Evolutionary conservation across 2,329 filamentous ascomycete species (phyloP).

Genomic region (Phialophora verrucosa): DNA sequence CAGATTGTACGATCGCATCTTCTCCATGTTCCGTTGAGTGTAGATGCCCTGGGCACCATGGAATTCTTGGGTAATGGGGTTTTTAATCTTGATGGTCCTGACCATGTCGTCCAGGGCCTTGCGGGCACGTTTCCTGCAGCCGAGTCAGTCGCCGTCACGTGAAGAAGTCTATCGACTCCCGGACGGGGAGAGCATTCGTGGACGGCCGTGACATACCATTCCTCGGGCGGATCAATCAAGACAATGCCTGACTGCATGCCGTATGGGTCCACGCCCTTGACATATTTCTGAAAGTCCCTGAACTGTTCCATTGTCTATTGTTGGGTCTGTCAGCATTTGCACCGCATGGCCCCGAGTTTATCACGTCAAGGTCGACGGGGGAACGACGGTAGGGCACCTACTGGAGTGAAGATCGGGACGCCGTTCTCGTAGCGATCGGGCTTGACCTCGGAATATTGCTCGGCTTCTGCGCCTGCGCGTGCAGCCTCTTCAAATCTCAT

Average conservation of each 20-base stretch:
- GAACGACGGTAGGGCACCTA: slow-evolving; percentile 47
- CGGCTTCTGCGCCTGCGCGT: slow-evolving; percentile 50
- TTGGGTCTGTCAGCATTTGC: slow-evolving; percentile 17
- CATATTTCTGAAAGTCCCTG: slow-evolving; percentile 80
- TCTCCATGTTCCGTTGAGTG: slow-evolving; percentile 95
- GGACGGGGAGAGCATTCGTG: neutral
- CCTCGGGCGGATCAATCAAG: slow-evolving; percentile 89
- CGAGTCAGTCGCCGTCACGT: slow-evolving; percentile 9
- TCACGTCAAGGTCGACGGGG: neutral
- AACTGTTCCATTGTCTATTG: slow-evolving; percentile 76
- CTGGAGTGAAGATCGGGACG: slow-evolving; percentile 90
- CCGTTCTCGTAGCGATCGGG: slow-evolving; percentile 87
- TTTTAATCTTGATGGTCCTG: slow-evolving; percentile 90
- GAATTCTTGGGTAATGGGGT: slow-evolving; percentile 98
- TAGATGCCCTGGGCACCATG: slow-evolving; percentile 95
- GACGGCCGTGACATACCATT: slow-evolving; percentile 72
- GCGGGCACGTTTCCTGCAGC: slow-evolving; percentile 35
- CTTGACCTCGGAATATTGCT: slow-evolving; percentile 76
- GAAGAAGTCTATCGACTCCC: neutral
- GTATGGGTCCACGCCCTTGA: slow-evolving; percentile 87
- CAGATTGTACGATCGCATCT: slow-evolving; percentile 93
- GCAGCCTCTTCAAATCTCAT: slow-evolving; percentile 40
- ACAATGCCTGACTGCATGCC: slow-evolving; percentile 98
- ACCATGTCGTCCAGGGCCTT: slow-evolving; percentile 76
- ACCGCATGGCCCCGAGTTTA: neutral